Percentiles rank a stretch among this genome's conserved stretches.
phyloP scores from a whole-genome alignment of 441 rosid genomes.

The Macaranga tanarius region DNA sequence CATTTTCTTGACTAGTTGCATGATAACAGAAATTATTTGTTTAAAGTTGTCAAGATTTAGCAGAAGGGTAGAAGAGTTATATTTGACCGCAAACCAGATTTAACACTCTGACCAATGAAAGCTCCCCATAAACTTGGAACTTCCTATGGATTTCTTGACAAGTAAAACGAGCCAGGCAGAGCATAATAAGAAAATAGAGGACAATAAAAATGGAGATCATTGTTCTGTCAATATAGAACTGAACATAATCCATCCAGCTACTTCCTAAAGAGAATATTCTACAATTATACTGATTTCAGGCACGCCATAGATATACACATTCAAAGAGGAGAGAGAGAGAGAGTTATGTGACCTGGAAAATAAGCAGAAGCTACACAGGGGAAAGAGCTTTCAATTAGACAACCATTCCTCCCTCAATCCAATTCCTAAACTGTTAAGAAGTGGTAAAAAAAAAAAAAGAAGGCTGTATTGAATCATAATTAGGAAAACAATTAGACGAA shows the following conservation, averaged over 20 bases:
- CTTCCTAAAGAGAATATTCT: background rate
- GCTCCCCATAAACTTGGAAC: background rate
- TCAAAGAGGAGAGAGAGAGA: background rate
- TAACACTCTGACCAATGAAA: no score
- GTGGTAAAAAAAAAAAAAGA: background rate
- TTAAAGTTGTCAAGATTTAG: background rate
- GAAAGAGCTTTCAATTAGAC: constrained; percentile 10
- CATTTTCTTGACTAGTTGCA: background rate
- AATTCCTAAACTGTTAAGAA: constrained; percentile 11
- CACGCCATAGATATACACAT: background rate
- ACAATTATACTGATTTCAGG: background rate
- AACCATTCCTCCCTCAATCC: constrained; percentile 14
- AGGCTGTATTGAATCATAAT: constrained; percentile 22
- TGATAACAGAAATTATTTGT: background rate
- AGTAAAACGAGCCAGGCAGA: no score
- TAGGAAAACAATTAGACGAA: constrained; percentile 25
- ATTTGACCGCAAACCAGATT: no score
- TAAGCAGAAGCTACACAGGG: background rate
- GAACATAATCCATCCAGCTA: background rate
- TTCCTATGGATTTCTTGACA: background rate
- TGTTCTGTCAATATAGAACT: background rate
- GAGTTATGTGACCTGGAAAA: constrained; percentile 3
- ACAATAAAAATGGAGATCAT: background rate
- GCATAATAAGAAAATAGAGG: background rate
- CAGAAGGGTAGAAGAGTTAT: no score